Base-by-base conservation (phyloP, 2,329 filamentous ascomycete genomes). In the Clarireedia monteithiana region DNA sequence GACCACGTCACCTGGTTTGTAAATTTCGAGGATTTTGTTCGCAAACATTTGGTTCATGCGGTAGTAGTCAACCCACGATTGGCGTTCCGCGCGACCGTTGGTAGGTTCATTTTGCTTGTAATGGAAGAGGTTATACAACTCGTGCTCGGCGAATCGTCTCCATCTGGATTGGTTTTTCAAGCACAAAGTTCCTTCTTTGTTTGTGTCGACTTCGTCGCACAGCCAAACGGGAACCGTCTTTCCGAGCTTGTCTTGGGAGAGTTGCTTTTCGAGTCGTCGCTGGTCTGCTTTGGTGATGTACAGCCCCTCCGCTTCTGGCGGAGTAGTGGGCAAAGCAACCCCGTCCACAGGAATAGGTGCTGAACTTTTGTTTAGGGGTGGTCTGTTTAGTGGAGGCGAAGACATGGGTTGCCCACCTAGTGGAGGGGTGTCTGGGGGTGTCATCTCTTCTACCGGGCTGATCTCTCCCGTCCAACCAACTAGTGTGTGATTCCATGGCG, bases 391-490 rank as follows among this genome's bases (percentile, higher is more conserved):
- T 26, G 77, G 73, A 20, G 77, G 70, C 63, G 76, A 60, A 7
- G 62, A 59, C 27, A 55, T 49, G 14, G 52, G 52, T n/a, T 78
- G 71, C 7, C 79, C 75, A 10, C 76, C 74, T 60, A 75, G 72
- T 2, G 75, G 74, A 27, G 79, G 77, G 0, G 75, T 77, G 53
- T 72, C 71, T 17, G 77, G 75, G 2, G 77, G 73, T 5, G 76
- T 75, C 12, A 74, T 61, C 20, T 70, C 67, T 46, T 80, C 76
- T 42, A 76, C 73, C 4, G 71, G 74, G 56, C 85, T 81, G 58
- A 92, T 86, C 71, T 97, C 92, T 57, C 92, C 92, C 3, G 92
- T 96, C 92, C 92, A 97, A 47, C 90, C 91, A 53, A 97, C 88
- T 5, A 96, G 81, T 0, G 86, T 94, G 73, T 96, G 92, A 65